These are phyloP conservation scores for Tetraselmis striata DNA, from an alignment of 139 green algal species.

Conservation along the genomic window DNA sequence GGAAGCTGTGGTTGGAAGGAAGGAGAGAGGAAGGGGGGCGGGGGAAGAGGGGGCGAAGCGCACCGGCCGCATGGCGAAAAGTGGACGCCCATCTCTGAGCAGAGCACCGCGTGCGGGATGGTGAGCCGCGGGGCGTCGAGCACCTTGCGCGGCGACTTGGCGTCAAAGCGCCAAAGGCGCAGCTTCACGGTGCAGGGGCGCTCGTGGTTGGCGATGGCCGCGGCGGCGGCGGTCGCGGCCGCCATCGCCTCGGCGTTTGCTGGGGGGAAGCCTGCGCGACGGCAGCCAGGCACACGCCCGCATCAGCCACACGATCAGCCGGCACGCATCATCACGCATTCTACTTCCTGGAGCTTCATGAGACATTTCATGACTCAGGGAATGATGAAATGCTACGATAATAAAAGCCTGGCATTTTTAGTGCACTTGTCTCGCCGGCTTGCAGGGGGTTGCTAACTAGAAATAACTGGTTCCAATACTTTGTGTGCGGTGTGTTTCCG, in stretches of 20 bases:
- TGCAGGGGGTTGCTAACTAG: too few relatives aligned
- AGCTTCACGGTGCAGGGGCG: conserved; percentile 68
- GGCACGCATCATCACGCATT: too few relatives aligned
- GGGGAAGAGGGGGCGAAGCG: neutral
- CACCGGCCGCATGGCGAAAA: conserved; percentile 73
- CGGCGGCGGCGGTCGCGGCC: conserved; percentile 35
- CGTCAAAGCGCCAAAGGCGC: conserved; percentile 60
- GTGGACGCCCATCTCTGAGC: conserved; percentile 86
- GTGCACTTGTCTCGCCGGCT: too few relatives aligned
- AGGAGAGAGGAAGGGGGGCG: neutral
- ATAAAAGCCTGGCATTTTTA: too few relatives aligned
- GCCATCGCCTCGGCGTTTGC: conserved; percentile 9
- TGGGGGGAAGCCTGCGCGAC: neutral
- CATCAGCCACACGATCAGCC: too few relatives aligned
- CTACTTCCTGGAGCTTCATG: too few relatives aligned
- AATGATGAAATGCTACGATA: too few relatives aligned
- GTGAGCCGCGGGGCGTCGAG: conserved; percentile 20
- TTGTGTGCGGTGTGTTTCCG: too few relatives aligned
- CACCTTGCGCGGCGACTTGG: conserved; percentile 3
- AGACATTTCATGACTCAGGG: too few relatives aligned
- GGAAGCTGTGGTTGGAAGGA: neutral
- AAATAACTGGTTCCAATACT: too few relatives aligned
- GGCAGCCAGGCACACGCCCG: neutral
- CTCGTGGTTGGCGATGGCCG: conserved; percentile 49
- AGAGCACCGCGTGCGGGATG: conserved; percentile 71